phyloP scores from a whole-genome alignment of 2,329 filamentous ascomycete species.

The Leptographium lundbergii region DNA sequence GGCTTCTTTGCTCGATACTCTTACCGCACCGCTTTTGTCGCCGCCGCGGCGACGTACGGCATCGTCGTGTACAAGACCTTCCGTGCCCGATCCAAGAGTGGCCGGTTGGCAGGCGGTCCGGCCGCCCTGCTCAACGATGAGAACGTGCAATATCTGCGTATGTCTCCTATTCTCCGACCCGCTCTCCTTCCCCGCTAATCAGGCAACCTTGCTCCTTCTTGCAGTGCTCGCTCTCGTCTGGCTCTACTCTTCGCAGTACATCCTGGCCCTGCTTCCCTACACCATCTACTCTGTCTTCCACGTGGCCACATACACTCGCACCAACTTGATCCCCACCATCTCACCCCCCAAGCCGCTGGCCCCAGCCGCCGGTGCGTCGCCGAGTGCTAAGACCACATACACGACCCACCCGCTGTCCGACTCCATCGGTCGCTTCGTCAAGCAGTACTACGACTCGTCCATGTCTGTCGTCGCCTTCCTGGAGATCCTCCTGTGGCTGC shows the following conservation, averaged over 20 bases:
- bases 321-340: conserved; percentile 81
- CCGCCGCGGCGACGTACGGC: conserved; percentile 84
- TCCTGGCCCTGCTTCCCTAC: conserved; percentile 85
- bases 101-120: conserved; percentile 31
- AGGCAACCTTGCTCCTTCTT: neutral
- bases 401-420: conserved; percentile 56
- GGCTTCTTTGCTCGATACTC: conserved; percentile 64
- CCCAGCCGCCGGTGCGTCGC: conserved; percentile 40
- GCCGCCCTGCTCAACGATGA: conserved; percentile 69
- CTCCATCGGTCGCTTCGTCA: conserved; percentile 83
- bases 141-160: conserved; percentile 96
- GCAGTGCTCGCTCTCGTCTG: conserved; percentile 87
- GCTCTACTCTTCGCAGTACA: conserved; percentile 83
- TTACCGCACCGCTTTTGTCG: conserved; percentile 83
- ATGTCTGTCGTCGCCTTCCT: conserved; percentile 87
- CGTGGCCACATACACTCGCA: conserved; percentile 89
- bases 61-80: conserved; percentile 98
- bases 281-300: conserved; percentile 97
- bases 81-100: conserved; percentile 62
- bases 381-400: conserved; percentile 42
- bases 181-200: conserved; percentile 9
- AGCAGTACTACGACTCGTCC: conserved; percentile 92
- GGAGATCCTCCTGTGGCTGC: conserved; percentile 78
- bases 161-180: conserved; percentile 22
- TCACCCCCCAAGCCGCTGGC: conserved; percentile 49